Evolutionary conservation across 1,284 basidiomycete species (phyloP).

Genomic region (Leccinum cinnamomeum): DNA sequence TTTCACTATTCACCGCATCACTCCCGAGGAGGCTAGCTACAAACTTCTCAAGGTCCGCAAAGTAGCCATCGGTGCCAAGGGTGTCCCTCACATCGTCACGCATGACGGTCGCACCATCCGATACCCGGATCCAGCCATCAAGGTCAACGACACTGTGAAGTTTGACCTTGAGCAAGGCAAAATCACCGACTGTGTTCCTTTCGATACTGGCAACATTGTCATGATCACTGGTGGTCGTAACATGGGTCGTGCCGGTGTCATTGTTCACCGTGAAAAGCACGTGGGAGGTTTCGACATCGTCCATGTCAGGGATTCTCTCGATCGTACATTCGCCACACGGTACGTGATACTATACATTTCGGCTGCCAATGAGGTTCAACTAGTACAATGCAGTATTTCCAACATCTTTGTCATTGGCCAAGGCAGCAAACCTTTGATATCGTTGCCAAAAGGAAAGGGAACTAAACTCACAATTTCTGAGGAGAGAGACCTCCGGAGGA

Average conservation of each 20-base stretch:
- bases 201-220: slow-evolving; percentile 97
- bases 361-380: slow-evolving; percentile 3
- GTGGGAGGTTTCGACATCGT: slow-evolving; percentile 98
- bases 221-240: slow-evolving; percentile 99
- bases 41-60: slow-evolving; percentile 98
- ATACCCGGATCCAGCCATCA: slow-evolving; percentile 96
- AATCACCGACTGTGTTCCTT: slow-evolving; percentile 93
- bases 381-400: slow-evolving; percentile 60
- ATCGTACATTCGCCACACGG: slow-evolving; percentile 96
- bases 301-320: slow-evolving; percentile 94
- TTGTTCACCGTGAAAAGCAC: slow-evolving; percentile 96
- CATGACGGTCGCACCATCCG: slow-evolving; percentile 99
- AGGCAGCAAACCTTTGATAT: slow-evolving; percentile 95
- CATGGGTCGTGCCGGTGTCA: slow-evolving; percentile 98
- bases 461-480: slow-evolving; percentile 90
- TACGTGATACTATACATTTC: slow-evolving; percentile 40
- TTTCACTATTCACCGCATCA: slow-evolving; percentile 99
- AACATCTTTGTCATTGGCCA: slow-evolving; percentile 99
- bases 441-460: slow-evolving; percentile 98
- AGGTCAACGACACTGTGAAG: slow-evolving; percentile 97
- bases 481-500: slow-evolving; percentile 81
- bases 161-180: slow-evolving; percentile 96
- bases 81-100: slow-evolving; percentile 96
- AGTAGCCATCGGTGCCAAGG: slow-evolving; percentile 89
- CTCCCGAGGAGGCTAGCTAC: slow-evolving; percentile 95